Conservation (phyloP, 345 rosid genomes). For the Erodium maritimum region DNA sequence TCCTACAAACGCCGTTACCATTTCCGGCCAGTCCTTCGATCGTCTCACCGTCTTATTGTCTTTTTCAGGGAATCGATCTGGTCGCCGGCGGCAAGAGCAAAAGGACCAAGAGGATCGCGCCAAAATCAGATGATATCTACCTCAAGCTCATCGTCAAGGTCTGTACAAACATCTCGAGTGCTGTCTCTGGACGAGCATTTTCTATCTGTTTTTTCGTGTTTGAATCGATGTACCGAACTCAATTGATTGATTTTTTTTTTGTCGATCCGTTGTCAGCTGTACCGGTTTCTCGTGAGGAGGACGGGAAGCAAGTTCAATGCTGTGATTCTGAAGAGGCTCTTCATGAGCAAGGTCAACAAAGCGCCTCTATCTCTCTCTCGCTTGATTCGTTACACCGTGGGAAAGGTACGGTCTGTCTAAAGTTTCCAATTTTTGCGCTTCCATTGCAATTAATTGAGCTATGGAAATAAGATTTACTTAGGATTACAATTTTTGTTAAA, state of each 20-base stretch:
- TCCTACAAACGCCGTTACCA: too few relatives aligned
- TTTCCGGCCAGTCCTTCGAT: too few relatives aligned
- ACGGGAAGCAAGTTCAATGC: constrained; percentile 84
- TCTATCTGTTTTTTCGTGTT: background rate
- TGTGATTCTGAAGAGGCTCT: constrained; percentile 83
- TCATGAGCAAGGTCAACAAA: constrained; percentile 94
- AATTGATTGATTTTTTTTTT: background rate
- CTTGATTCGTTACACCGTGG: constrained; percentile 42
- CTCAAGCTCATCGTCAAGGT: constrained; percentile 96
- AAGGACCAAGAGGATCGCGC: constrained; percentile 75
- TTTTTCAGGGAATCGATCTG: constrained; percentile 75
- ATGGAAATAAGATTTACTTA: too few relatives aligned
- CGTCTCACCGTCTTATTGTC: too few relatives aligned
- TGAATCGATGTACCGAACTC: background rate
- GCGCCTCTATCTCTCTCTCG: constrained; percentile 80
- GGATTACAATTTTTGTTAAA: too few relatives aligned
- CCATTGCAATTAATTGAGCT: too few relatives aligned
- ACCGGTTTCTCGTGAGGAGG: constrained; percentile 81
- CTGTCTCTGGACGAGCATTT: too few relatives aligned
- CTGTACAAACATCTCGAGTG: background rate
- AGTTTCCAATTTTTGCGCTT: too few relatives aligned
- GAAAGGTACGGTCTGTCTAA: constrained; percentile 43
- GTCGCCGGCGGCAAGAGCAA: constrained; percentile 94
- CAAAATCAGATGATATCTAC: constrained; percentile 86
- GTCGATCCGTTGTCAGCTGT: constrained; percentile 32